Evolutionary conservation across 2,329 filamentous ascomycete species (phyloP).

Genomic region (Pseudogymnoascus sp.): DNA sequence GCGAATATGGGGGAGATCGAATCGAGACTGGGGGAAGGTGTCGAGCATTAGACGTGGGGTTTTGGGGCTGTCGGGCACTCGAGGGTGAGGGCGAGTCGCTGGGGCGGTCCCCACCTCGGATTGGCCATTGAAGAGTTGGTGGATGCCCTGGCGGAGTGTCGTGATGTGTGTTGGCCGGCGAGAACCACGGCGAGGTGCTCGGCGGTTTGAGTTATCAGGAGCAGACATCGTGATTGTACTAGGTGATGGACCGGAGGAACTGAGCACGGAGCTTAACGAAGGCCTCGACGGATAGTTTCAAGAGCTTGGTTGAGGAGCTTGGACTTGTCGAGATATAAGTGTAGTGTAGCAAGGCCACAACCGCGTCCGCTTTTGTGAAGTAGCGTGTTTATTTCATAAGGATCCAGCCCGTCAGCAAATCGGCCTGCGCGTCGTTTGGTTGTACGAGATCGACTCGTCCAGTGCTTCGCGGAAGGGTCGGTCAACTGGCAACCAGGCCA

Average conservation of each 20-base stretch:
- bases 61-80: conserved; percentile 39
- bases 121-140: conserved; percentile 23
- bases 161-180: background rate
- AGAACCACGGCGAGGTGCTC: background rate
- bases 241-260: background rate
- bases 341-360: background rate
- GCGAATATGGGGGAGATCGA: conserved; percentile 36
- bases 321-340: conserved; percentile 3
- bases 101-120: conserved; percentile 18
- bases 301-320: background rate
- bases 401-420: background rate
- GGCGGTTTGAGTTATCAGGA: background rate
- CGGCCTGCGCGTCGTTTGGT: background rate
- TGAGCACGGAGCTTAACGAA: background rate
- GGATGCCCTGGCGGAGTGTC: conserved; percentile 15
- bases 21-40: conserved; percentile 34
- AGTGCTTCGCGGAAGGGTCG: conserved; percentile 19
- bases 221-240: background rate
- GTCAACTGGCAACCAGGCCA: conserved; percentile 26
- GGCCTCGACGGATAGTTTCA: background rate
- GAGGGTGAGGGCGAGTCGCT: conserved; percentile 9
- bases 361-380: background rate
- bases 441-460: background rate
- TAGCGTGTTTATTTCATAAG: background rate
- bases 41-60: conserved; percentile 36